These are phyloP conservation scores for Eucalyptus marginata DNA, from an alignment of 345 rosid genomes.

Conservation along the genomic window DNA sequence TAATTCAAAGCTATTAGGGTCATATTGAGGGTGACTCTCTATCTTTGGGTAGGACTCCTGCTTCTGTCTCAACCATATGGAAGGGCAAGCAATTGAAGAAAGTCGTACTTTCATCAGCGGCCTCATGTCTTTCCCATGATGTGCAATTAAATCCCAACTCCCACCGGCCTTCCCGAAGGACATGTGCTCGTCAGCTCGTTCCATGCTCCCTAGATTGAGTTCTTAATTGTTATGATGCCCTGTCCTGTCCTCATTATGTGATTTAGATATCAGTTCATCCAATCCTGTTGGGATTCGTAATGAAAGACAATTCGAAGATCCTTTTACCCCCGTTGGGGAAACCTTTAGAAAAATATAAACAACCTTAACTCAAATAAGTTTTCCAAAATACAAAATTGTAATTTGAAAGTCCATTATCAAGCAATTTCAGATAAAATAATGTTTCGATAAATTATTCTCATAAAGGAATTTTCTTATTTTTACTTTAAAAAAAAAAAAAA, in stretches of 20 bases:
- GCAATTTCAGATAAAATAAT: accelerated
- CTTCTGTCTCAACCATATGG: background rate
- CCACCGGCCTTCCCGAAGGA: background rate
- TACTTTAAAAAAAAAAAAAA: too few species aligned
- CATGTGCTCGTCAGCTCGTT: background rate
- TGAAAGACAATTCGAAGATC: background rate
- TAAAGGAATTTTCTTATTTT: background rate
- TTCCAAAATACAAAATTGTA: too few species aligned
- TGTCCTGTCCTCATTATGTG: background rate
- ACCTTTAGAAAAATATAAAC: background rate
- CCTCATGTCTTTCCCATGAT: background rate
- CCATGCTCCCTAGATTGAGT: background rate
- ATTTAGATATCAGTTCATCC: background rate
- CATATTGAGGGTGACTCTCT: background rate
- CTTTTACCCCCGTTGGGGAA: accelerated
- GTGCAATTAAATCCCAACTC: background rate
- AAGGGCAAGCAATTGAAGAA: background rate
- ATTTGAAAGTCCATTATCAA: background rate
- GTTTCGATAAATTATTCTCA: too few species aligned
- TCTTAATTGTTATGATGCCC: background rate
- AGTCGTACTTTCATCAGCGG: background rate
- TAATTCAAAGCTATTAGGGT: background rate
- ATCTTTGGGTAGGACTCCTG: background rate
- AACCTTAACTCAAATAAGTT: too few species aligned
- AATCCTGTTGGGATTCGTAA: background rate